Evolutionary conservation across 2,329 filamentous ascomycete species (phyloP).

Genomic region (Tolypocladium guangdongense): DNA sequence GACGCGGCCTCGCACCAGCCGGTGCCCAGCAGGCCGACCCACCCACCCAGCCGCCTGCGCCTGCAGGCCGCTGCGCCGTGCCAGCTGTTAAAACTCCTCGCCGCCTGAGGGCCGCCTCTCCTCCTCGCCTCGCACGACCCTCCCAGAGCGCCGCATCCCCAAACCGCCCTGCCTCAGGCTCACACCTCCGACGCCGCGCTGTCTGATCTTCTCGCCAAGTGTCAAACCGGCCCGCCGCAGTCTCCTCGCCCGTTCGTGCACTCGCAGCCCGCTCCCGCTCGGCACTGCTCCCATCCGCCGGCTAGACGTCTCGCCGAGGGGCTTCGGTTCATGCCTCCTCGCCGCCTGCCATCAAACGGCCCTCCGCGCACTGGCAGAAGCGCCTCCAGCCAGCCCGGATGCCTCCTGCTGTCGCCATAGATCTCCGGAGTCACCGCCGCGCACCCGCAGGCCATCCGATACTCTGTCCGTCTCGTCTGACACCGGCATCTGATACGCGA

Average conservation of each 20-base stretch:
- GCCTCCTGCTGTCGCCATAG: constrained; percentile 34
- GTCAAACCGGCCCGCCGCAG: not conserved
- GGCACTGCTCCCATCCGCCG: not conserved
- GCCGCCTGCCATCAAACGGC: not conserved
- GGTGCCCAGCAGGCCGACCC: no score
- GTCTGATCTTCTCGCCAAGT: constrained; percentile 1
- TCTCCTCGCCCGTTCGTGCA: not conserved
- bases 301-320: not conserved
- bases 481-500: constrained; percentile 8
- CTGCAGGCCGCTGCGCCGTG: not conserved
- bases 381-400: constrained; percentile 39
- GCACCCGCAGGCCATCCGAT: constrained; percentile 27
- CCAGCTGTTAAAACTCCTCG: constrained; percentile 1
- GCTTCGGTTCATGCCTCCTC: not conserved
- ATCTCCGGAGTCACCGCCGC: constrained; percentile 32
- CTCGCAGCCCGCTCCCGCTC: no score
- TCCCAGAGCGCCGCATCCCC: not conserved
- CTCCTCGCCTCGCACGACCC: not conserved
- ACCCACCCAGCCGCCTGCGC: no score
- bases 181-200: not conserved
- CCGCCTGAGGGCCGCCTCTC: not conserved
- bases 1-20: no score
- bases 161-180: not conserved
- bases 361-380: constrained; percentile 8
- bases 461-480: constrained; percentile 13